phyloP scores from a whole-genome alignment of 257 asterid species.

The Handroanthus guayacan region DNA sequence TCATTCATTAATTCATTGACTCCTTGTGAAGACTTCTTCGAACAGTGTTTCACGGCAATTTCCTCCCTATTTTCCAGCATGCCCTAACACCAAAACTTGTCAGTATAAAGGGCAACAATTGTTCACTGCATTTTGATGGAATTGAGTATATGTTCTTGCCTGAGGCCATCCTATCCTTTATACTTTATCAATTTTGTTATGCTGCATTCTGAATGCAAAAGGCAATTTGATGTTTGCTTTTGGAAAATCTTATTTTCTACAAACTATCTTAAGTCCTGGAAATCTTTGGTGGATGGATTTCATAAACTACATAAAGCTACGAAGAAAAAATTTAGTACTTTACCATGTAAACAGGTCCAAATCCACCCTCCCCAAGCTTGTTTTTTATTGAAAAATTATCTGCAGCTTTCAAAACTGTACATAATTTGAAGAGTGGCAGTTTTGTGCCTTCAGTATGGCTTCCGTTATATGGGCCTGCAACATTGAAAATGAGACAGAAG shows the following conservation, averaged over 20 bases:
- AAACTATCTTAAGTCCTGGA: not conserved
- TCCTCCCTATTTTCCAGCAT: conserved; percentile 20
- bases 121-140: no score
- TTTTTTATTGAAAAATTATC: not conserved
- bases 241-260: not conserved
- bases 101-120: no score
- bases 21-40: conserved; percentile 27
- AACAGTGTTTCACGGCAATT: conserved; percentile 28
- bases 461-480: not conserved
- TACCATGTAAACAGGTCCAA: conserved; percentile 4
- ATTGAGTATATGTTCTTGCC: no score
- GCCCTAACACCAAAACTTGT: conserved; percentile 5
- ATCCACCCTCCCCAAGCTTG: conserved; percentile 6
- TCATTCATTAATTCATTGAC: not conserved
- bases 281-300: not conserved
- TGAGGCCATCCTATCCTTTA: no score
- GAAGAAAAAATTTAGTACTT: not conserved
- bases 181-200: no score
- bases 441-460: not conserved
- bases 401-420: not conserved
- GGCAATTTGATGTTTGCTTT: not conserved
- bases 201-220: not conserved
- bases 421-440: not conserved
- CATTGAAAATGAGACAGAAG: not conserved
- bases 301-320: not conserved